These are phyloP conservation scores for Talaromyces nanjingensis DNA, from an alignment of 495 filamentous ascomycete genomes.

Conservation along the genomic window DNA sequence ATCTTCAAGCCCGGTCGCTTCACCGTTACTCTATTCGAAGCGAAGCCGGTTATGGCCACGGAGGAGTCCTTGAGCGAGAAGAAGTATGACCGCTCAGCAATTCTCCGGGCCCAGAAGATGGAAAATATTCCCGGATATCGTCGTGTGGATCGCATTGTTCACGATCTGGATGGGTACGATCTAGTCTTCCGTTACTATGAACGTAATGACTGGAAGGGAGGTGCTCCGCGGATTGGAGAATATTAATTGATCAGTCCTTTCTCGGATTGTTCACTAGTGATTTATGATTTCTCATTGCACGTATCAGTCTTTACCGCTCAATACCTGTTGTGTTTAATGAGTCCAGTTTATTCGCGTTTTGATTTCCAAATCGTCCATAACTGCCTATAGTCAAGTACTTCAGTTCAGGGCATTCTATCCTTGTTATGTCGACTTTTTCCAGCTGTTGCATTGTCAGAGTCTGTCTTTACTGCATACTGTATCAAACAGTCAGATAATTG, in stretches of 20 bases:
- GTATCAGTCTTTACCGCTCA: constrained; percentile 1
- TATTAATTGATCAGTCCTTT: background rate
- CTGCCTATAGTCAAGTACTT: background rate
- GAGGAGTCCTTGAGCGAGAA: constrained; percentile 24
- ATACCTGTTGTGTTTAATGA: background rate
- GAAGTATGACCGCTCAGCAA: constrained; percentile 38
- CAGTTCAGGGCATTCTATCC: too few relatives aligned
- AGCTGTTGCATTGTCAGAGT: background rate
- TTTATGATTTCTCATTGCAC: constrained; percentile 1
- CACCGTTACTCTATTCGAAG: constrained; percentile 94
- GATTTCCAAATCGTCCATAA: background rate
- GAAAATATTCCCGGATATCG: constrained; percentile 83
- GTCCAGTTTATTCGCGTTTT: background rate
- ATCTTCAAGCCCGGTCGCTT: constrained; percentile 97
- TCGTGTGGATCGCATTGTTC: constrained; percentile 88
- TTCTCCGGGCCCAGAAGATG: constrained; percentile 57
- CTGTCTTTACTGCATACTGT: constrained; percentile 6
- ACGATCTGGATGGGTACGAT: constrained; percentile 96
- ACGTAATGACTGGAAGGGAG: constrained; percentile 82
- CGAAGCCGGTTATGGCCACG: constrained; percentile 52
- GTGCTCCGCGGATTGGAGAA: constrained; percentile 68
- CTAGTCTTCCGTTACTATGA: constrained; percentile 96
- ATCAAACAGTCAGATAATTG: background rate
- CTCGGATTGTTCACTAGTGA: background rate
- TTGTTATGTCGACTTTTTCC: background rate